Conservation (phyloP, 2,329 filamentous ascomycete species). For the Fulvia fulva region DNA sequence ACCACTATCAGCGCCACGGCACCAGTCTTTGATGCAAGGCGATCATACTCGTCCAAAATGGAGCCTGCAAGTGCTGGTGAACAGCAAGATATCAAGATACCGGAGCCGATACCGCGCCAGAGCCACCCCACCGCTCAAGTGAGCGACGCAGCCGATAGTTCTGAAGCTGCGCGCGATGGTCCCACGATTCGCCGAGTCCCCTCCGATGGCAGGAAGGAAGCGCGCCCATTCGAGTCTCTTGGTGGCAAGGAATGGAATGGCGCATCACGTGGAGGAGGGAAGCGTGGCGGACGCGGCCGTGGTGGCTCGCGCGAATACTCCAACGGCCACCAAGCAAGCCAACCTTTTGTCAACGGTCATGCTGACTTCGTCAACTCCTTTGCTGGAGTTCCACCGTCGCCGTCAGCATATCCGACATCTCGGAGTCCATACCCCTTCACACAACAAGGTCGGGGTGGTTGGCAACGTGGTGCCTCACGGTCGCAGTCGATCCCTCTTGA, state of each 20-base stretch:
- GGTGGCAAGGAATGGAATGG: slow-evolving; percentile 24
- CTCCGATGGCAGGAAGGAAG: slow-evolving; percentile 23
- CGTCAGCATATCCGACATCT: slow-evolving; percentile 24
- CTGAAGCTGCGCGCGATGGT: slow-evolving; percentile 10
- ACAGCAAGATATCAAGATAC: slow-evolving; percentile 17
- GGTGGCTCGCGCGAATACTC: slow-evolving; percentile 31
- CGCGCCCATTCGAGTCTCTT: slow-evolving; percentile 21
- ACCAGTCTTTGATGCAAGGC: slow-evolving; percentile 7
- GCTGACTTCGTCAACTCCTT: slow-evolving; percentile 25
- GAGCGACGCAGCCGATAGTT: slow-evolving; percentile 10
- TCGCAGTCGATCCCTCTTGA: slow-evolving; percentile 61
- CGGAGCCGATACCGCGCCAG: slow-evolving; percentile 19
- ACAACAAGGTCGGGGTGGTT: slow-evolving; percentile 40
- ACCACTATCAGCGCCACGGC: neutral
- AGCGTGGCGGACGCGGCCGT: slow-evolving; percentile 33
- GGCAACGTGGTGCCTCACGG: slow-evolving; percentile 48
- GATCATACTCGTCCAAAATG: slow-evolving; percentile 18
- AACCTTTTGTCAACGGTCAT: slow-evolving; percentile 18
- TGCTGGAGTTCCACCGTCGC: slow-evolving; percentile 26
- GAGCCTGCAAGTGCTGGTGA: slow-evolving; percentile 6
- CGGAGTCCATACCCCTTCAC: slow-evolving; percentile 27
- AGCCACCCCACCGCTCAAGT: neutral
- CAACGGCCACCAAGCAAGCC: slow-evolving; percentile 27
- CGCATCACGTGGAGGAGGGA: slow-evolving; percentile 25
- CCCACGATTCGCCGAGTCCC: slow-evolving; percentile 13